phyloP scores from a whole-genome alignment of 2,329 filamentous ascomycete genomes.

The Exophiala aquamarina region DNA sequence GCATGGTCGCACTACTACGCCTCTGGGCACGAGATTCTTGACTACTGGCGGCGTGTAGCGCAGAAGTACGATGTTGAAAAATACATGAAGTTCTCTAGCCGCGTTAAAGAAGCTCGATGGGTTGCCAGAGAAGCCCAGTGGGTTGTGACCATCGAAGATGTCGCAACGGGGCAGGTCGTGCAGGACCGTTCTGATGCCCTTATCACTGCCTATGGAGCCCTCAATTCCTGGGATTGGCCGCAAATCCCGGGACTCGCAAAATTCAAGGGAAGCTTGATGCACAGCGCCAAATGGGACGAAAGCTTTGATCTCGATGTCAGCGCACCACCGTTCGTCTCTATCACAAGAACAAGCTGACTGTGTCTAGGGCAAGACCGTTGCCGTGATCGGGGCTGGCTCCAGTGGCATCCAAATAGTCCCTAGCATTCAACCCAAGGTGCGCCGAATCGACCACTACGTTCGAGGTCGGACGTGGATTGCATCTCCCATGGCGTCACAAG shows the following conservation, averaged over 20 bases:
- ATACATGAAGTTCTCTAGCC: conserved; percentile 23
- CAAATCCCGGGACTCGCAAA: conserved; percentile 28
- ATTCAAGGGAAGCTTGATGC: conserved; percentile 30
- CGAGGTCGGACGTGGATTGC: conserved; percentile 28
- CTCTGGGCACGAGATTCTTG: conserved; percentile 16
- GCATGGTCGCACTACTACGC: conserved; percentile 28
- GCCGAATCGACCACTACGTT: conserved; percentile 27
- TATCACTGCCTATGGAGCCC: conserved; percentile 32
- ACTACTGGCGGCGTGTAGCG: conserved; percentile 19
- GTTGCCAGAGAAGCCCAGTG: conserved; percentile 9
- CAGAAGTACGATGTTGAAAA: conserved; percentile 20
- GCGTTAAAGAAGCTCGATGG: conserved; percentile 20
- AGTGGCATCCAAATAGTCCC: conserved; percentile 41
- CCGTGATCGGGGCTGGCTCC: conserved; percentile 32
- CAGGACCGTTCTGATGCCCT: conserved; percentile 35
- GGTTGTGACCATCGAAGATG: conserved; percentile 5
- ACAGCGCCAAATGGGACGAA: conserved; percentile 30
- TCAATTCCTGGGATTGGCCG: conserved; percentile 33
- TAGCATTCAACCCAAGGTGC: conserved; percentile 35
- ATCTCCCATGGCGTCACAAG: conserved; percentile 13
- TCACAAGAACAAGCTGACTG: no score
- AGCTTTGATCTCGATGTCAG: no score
- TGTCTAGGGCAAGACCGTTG: conserved; percentile 31
- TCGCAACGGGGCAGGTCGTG: conserved; percentile 11
- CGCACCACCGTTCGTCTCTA: no score